Conservation (phyloP, 768 basidiomycete species). For the Kondoa malvinella region DNA sequence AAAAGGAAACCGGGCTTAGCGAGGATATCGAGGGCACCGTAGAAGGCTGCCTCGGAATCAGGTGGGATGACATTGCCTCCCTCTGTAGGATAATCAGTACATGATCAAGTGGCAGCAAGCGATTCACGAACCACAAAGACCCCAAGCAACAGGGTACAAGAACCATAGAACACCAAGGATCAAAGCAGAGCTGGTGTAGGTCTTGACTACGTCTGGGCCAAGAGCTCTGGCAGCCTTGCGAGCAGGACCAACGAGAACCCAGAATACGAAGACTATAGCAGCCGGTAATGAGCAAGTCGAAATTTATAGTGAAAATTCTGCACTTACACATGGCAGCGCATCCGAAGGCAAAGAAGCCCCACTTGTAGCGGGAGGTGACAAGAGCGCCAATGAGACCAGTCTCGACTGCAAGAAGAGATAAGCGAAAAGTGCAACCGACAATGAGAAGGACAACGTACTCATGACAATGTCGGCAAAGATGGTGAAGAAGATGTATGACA, state of each 20-base stretch:
- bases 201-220: constrained; percentile 26
- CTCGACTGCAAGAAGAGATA: constrained; percentile 35
- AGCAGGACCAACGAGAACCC: constrained; percentile 28
- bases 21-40: constrained; percentile 19
- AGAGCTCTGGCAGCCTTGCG: constrained; percentile 28
- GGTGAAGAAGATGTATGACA: constrained; percentile 39
- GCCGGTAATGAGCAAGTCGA: no score
- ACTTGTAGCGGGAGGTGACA: constrained; percentile 41
- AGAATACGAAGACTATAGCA: constrained; percentile 45
- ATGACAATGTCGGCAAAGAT: constrained; percentile 36
- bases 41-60: constrained; percentile 40
- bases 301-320: no score
- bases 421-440: background rate
- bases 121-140: constrained; percentile 37
- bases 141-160: constrained; percentile 47
- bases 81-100: background rate
- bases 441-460: background rate
- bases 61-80: constrained; percentile 39
- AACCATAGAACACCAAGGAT: constrained; percentile 44
- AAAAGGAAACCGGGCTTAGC: constrained; percentile 25
- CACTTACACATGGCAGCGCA: constrained; percentile 36
- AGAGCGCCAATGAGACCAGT: constrained; percentile 41
- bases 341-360: constrained; percentile 39
- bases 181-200: constrained; percentile 33
- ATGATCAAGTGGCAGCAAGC: background rate